Evolutionary conservation across 805 yeast genomes (phyloP).

Genomic region (Lipomyces sp.): DNA sequence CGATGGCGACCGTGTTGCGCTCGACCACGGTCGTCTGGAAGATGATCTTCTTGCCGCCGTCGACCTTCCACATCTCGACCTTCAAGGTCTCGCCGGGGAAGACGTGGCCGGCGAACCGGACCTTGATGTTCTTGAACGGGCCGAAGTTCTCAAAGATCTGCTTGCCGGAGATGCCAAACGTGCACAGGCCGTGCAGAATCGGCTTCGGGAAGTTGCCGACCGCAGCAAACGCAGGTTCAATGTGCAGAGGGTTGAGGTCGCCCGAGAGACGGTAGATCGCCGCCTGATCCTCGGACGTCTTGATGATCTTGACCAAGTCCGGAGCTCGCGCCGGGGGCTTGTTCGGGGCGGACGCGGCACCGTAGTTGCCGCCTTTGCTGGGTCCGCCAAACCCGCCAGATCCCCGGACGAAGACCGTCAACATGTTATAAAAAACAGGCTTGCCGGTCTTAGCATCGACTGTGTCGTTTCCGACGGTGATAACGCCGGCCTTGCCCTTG

Average conservation of each 20-base stretch:
- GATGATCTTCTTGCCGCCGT: constrained; percentile 53
- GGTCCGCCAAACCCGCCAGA: constrained; percentile 50
- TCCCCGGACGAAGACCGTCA: constrained; percentile 80
- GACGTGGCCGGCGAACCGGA: constrained; percentile 84
- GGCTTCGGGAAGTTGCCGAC: constrained; percentile 84
- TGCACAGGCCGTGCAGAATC: constrained; percentile 87
- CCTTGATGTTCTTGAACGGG: constrained; percentile 76
- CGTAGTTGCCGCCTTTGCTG: constrained; percentile 54
- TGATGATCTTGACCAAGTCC: constrained; percentile 58
- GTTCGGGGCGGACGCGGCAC: constrained; percentile 61
- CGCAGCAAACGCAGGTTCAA: constrained; percentile 86
- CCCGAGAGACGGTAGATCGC: constrained; percentile 89
- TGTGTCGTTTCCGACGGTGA: constrained; percentile 69
- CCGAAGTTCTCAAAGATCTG: constrained; percentile 78
- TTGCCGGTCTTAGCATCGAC: constrained; percentile 67
- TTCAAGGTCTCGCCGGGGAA: constrained; percentile 90
- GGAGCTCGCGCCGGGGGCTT: constrained; percentile 62
- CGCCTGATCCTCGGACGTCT: constrained; percentile 71
- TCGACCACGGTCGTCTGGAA: constrained; percentile 83
- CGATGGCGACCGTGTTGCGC: constrained; percentile 70
- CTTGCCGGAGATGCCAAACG: constrained; percentile 79
- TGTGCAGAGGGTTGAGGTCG: constrained; percentile 87
- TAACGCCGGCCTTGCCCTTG: constrained; percentile 79
- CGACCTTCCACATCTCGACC: constrained; percentile 77
- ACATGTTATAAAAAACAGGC: constrained; percentile 71